A percentile compares a stretch with the other conserved stretches of the same genome.
These are phyloP conservation scores for Penicillium pancosmium DNA, from an alignment of 495 filamentous ascomycete species.

Conservation along the genomic window DNA sequence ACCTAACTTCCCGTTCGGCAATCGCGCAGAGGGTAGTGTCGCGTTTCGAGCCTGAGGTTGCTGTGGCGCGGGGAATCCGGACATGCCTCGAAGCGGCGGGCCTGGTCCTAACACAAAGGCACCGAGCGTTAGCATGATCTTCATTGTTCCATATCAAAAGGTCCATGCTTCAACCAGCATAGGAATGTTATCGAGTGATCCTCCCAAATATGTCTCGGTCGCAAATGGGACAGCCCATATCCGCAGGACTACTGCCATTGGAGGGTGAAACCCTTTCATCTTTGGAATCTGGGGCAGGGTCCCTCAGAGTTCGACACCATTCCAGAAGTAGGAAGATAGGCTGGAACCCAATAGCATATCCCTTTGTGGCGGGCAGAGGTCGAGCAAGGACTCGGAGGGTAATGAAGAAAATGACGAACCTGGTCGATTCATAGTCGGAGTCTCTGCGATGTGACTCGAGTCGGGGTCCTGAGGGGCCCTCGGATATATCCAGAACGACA, in stretches of 20 bases:
- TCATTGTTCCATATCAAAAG: conserved; percentile 9
- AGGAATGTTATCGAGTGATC: conserved; percentile 23
- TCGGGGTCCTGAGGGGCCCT: conserved; percentile 7
- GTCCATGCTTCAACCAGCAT: conserved; percentile 21
- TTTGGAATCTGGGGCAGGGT: neutral
- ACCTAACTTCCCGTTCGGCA: conserved; percentile 80
- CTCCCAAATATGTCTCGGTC: conserved; percentile 33
- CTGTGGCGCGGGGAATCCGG: conserved; percentile 68
- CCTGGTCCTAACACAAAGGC: conserved; percentile 55
- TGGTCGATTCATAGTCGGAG: conserved; percentile 45
- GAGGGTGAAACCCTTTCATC: conserved; percentile 12
- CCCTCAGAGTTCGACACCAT: conserved; percentile 2
- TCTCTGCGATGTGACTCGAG: conserved; percentile 5
- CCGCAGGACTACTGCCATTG: conserved; percentile 30
- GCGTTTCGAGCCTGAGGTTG: conserved; percentile 63
- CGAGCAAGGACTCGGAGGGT: conserved; percentile 12
- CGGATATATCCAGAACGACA: conserved; percentile 15
- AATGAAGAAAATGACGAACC: conserved; percentile 40
- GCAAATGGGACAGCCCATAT: conserved; percentile 27
- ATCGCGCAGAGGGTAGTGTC: conserved; percentile 61
- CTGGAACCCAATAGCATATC: conserved; percentile 1
- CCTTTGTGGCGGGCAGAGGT: conserved; percentile 14
- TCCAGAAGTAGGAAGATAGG: neutral
- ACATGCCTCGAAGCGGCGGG: conserved; percentile 69
- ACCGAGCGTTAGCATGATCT: conserved; percentile 34